phyloP scores from a whole-genome alignment of 2,329 filamentous ascomycete genomes.

The Curvularia sp. region DNA sequence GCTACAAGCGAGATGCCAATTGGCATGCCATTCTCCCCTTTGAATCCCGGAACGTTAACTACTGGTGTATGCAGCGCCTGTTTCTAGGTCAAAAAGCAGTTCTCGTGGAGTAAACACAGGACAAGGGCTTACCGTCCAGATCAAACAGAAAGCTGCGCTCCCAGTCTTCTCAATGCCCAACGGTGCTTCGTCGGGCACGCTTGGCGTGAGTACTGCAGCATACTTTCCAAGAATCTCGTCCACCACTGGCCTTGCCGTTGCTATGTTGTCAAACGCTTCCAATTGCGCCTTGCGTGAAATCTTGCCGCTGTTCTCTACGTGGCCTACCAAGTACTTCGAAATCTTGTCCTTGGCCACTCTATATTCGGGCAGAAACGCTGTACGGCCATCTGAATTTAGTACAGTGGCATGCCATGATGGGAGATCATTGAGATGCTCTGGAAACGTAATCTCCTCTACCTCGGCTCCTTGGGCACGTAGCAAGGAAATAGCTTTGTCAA shows the following conservation, averaged over 20 bases:
- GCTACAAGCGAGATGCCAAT: slow-evolving; percentile 64
- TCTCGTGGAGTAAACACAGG: fast-evolving
- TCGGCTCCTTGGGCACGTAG: slow-evolving; percentile 58
- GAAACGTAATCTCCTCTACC: slow-evolving; percentile 64
- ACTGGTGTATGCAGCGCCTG: slow-evolving; percentile 64
- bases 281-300: slow-evolving; percentile 59
- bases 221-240: slow-evolving; percentile 62
- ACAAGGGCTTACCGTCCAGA: slow-evolving; percentile 57
- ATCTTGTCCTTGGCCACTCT: slow-evolving; percentile 57
- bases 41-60: slow-evolving; percentile 69
- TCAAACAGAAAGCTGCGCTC: slow-evolving; percentile 58
- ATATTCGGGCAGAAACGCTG: slow-evolving; percentile 64
- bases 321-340: slow-evolving; percentile 53
- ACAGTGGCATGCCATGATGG: slow-evolving; percentile 62
- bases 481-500: slow-evolving; percentile 44
- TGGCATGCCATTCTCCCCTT: slow-evolving; percentile 63
- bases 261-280: slow-evolving; percentile 63
- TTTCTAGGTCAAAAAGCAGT: slow-evolving; percentile 1
- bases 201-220: slow-evolving; percentile 64
- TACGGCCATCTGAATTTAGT: slow-evolving; percentile 60
- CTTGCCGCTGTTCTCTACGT: slow-evolving; percentile 59
- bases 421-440: slow-evolving; percentile 45
- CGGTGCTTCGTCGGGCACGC: slow-evolving; percentile 66
- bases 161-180: slow-evolving; percentile 63
- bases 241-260: slow-evolving; percentile 60